Evolutionary conservation across 1,139 yeast genomes (phyloP).

Genomic region (Pichia terricola): DNA sequence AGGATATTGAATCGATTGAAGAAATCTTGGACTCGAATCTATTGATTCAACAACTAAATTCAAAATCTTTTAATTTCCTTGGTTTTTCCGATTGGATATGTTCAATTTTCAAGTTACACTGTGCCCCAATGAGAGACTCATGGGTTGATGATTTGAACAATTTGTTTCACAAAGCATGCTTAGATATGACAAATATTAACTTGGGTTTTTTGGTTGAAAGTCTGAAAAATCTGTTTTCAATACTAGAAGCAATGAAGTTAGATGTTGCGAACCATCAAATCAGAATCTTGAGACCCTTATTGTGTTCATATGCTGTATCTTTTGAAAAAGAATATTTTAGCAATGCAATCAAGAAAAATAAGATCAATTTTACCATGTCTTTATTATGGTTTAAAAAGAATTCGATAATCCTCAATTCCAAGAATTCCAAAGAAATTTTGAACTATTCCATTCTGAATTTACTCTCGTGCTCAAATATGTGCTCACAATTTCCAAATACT

Average conservation of each 20-base stretch:
- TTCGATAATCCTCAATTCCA: conserved; percentile 15
- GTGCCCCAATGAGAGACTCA: conserved; percentile 92
- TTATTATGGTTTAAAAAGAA: conserved; percentile 59
- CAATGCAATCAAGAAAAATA: conserved; percentile 58
- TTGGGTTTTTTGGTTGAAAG: conserved; percentile 51
- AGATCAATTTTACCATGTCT: conserved; percentile 57
- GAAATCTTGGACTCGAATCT: conserved; percentile 74
- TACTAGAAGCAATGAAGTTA: conserved; percentile 90
- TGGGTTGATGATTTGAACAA: conserved; percentile 80
- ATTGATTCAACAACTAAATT: conserved; percentile 63
- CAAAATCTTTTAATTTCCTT: conserved; percentile 60
- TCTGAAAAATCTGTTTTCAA: conserved; percentile 67
- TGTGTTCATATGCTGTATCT: conserved; percentile 84
- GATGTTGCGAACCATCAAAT: conserved; percentile 95
- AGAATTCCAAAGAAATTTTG: conserved; percentile 29
- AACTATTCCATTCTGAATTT: conserved; percentile 48
- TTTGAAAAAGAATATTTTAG: conserved; percentile 83
- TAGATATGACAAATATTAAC: conserved; percentile 25
- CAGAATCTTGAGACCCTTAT: conserved; percentile 70
- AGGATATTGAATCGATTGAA: conserved; percentile 60
- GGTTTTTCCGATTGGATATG: conserved; percentile 65
- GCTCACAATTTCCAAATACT: conserved; percentile 74
- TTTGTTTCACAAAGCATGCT: conserved; percentile 57
- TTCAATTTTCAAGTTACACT: conserved; percentile 64
- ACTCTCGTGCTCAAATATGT: conserved; percentile 72